Evolutionary conservation across 2,329 filamentous ascomycete genomes (phyloP).

Genomic region (Macrophomina pseudophaseolina): DNA sequence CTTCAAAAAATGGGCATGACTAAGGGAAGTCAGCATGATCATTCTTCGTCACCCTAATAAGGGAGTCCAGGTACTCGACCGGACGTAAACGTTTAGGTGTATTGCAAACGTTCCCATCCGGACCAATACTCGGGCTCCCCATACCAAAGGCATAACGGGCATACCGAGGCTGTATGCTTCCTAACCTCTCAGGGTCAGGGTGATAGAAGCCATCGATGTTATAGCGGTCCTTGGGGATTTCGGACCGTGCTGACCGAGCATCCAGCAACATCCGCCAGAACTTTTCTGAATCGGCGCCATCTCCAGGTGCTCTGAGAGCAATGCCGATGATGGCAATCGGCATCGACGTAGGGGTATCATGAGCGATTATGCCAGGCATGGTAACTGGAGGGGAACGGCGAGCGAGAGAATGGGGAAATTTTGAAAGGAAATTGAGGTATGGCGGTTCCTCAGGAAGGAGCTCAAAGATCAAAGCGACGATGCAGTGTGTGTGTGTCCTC

Average conservation of each 20-base stretch:
- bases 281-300: slow-evolving; percentile 37
- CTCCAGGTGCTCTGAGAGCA: slow-evolving; percentile 39
- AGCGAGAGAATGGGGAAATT: neutral
- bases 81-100: neutral
- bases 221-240: slow-evolving; percentile 43
- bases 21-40: neutral
- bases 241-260: slow-evolving; percentile 36
- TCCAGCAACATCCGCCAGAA: slow-evolving; percentile 42
- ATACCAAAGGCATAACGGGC: neutral
- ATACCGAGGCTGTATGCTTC: slow-evolving; percentile 17
- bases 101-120: too few relatives aligned
- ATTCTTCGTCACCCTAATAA: neutral
- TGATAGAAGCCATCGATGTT: slow-evolving; percentile 45
- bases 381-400: neutral
- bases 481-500: neutral
- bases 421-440: neutral
- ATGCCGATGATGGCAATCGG: slow-evolving; percentile 43
- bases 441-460: neutral
- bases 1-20: slow-evolving; percentile 17
- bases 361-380: neutral
- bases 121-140: too few relatives aligned
- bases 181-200: slow-evolving; percentile 32
- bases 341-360: slow-evolving; percentile 17
- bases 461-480: neutral
- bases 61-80: neutral